Base-by-base conservation (phyloP, 2,329 filamentous ascomycete genomes). In the Coniella lustricola region DNA sequence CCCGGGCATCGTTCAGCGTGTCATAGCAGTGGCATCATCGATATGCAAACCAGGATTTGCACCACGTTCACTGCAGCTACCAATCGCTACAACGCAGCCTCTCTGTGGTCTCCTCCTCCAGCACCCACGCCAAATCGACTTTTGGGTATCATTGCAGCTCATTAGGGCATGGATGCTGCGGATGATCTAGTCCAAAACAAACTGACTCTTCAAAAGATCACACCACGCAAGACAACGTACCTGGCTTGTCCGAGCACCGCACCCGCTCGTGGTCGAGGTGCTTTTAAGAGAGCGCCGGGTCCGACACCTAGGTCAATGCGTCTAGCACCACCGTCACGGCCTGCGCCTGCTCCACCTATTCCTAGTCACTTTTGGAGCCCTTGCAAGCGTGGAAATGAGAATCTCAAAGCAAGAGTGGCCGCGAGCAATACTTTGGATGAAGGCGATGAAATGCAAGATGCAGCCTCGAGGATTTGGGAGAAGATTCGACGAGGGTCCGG, bases 51-150 rank as follows among this genome's bases (percentile, higher is more conserved):
- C 29, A 69, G 59, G 13, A 59, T 82, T 18, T 69, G 77, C 54
- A 83, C 79, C 4, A 69, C 67, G 13, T 74, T 67, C 4, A 73
- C 66, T 3, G 78, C 76, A 8, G 64, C 67, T 12, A 68, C 83
- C 39, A 73, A 70, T 47, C 64, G 72, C 33, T 69, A 74, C 48
- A 72, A 74, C 54, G 57, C 66, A 1, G 53, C 64, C 7, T 81
- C 78, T 0, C 62, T 66, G 18, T 81, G 76, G 77, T 77, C 73
- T 4, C 72, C 74, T 3, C 66, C 63, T 10, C 65, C 64, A 2
- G 57, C 58, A 3, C 63, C 64, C 3, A 53, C 59, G 1, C 57
- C 64, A 1, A 69, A 67, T 36, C 64, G 68, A 4, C 52, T 80
- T 2, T 63, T 71, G 18, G 62, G 65, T 8, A 66, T 77, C 36